phyloP scores from a whole-genome alignment of 2,329 filamentous ascomycete genomes.

The Cladosporium phlei region DNA sequence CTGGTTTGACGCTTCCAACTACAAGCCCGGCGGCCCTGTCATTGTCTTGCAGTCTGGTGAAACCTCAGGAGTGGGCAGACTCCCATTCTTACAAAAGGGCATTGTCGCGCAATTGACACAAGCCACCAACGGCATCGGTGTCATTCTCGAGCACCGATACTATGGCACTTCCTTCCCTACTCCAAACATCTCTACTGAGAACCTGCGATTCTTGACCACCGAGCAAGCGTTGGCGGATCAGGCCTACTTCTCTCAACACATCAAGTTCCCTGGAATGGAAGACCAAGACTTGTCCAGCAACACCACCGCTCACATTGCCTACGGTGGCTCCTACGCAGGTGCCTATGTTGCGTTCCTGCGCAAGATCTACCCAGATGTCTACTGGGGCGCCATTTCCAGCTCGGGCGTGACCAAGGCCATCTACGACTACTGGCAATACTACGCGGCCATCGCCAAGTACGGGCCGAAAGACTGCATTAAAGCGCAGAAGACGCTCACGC shows the following conservation, averaged over 20 bases:
- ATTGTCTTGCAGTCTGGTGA: constrained; percentile 73
- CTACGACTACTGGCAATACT: constrained; percentile 65
- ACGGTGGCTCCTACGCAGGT: constrained; percentile 80
- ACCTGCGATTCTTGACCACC: constrained; percentile 74
- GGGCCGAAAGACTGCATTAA: constrained; percentile 60
- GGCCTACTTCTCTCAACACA: constrained; percentile 71
- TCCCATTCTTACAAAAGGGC: constrained; percentile 68
- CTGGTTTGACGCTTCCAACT: constrained; percentile 76
- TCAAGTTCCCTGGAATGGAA: constrained; percentile 65
- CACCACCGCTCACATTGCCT: constrained; percentile 67
- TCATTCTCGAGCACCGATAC: constrained; percentile 82
- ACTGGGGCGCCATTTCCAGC: constrained; percentile 73
- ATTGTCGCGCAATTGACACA: constrained; percentile 60
- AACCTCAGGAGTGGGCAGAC: constrained; percentile 56
- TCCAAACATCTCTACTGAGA: constrained; percentile 61
- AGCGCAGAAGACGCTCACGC: constrained; percentile 56
- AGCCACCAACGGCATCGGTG: constrained; percentile 68
- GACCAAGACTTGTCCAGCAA: constrained; percentile 59
- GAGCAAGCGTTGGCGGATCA: constrained; percentile 78
- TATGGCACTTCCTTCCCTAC: constrained; percentile 73
- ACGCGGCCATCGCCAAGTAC: constrained; percentile 53
- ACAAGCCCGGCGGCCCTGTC: constrained; percentile 72
- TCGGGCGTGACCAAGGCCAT: constrained; percentile 76
- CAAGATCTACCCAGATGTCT: constrained; percentile 70
- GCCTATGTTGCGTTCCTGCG: constrained; percentile 73